Conservation (phyloP, 306 rosid species). For the Cucumis melo region DNA sequence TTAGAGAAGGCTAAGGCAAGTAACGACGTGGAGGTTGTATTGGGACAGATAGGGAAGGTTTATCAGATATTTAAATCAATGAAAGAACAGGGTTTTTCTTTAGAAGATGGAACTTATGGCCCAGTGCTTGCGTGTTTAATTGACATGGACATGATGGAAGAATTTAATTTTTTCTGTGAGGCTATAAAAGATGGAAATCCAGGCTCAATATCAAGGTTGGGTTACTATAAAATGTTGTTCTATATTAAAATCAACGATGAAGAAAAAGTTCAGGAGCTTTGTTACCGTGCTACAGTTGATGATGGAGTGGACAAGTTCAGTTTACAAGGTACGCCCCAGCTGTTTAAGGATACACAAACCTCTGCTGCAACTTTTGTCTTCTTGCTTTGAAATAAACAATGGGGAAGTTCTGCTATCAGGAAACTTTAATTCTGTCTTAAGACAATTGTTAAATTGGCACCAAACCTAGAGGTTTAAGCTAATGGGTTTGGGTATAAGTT, state of each 20-base stretch:
- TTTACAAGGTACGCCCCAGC: constrained; percentile 37
- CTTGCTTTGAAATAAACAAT: not conserved
- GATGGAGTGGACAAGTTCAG: constrained; percentile 21
- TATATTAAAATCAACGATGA: constrained; percentile 47
- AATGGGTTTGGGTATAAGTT: too few relatives aligned
- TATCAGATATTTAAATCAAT: constrained; percentile 38
- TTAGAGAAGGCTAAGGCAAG: constrained; percentile 44
- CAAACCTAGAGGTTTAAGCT: too few relatives aligned
- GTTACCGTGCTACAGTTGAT: constrained; percentile 26
- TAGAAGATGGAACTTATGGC: constrained; percentile 52
- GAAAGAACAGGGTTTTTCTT: constrained; percentile 49
- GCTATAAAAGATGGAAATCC: constrained; percentile 43
- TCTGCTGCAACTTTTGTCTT: not conserved
- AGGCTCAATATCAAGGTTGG: constrained; percentile 30
- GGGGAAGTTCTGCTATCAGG: not conserved
- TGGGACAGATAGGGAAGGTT: constrained; percentile 41
- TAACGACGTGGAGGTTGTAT: constrained; percentile 27
- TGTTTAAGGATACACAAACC: constrained; percentile 1
- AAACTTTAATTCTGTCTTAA: not conserved
- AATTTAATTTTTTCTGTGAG: constrained; percentile 40
- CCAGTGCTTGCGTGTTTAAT: constrained; percentile 48
- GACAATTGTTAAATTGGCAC: not conserved
- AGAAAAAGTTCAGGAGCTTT: constrained; percentile 55
- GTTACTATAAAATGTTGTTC: constrained; percentile 74
- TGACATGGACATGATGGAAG: constrained; percentile 57